Conservation (phyloP, 306 rosid species). For the Crotalaria pallida region DNA sequence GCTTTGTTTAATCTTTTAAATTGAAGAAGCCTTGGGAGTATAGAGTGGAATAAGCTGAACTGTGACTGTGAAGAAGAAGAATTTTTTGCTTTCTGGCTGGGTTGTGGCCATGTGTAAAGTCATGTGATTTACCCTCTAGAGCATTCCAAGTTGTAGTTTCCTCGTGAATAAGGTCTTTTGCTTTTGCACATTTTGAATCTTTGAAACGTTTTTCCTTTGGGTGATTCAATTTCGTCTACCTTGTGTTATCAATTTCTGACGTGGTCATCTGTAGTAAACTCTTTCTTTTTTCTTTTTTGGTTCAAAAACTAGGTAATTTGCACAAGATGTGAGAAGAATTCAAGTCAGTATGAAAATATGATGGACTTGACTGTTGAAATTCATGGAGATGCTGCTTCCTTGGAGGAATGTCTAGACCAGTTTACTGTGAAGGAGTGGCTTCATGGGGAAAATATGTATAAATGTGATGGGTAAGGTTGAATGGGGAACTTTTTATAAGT, state of each 20-base stretch:
- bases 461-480: constrained; percentile 83
- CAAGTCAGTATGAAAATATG: constrained; percentile 91
- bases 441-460: constrained; percentile 92
- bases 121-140: background rate
- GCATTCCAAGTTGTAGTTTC: background rate
- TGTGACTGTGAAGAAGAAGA: background rate
- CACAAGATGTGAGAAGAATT: constrained; percentile 64
- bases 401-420: constrained; percentile 95
- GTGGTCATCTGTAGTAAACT: background rate
- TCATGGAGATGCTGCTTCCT: constrained; percentile 88
- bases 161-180: background rate
- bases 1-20: background rate
- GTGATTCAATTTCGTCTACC: background rate
- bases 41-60: background rate
- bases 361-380: constrained; percentile 98
- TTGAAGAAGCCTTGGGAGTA: constrained; percentile 13
- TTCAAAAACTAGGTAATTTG: constrained; percentile 72
- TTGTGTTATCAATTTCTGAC: background rate
- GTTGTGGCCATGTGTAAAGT: background rate
- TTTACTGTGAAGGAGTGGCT: constrained; percentile 82
- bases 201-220: background rate
- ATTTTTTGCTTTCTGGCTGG: background rate
- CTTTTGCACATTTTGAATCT: background rate
- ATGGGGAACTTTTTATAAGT: background rate
- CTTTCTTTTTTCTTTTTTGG: background rate